Base-by-base conservation (phyloP, 2,329 filamentous ascomycete genomes). In the Pyrenochaeta sp. region DNA sequence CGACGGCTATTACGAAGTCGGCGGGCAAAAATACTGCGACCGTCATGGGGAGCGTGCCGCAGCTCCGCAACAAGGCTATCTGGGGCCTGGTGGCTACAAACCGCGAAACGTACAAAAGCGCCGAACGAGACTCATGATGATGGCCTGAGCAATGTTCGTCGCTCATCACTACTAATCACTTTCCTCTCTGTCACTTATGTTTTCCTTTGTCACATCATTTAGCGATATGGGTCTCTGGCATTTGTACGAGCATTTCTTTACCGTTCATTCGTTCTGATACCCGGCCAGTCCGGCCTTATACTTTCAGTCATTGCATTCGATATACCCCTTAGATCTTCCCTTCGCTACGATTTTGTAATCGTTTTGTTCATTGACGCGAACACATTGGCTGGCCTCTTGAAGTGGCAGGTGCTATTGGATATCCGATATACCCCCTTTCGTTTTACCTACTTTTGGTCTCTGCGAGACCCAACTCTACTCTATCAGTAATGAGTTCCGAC, bases 1-100 rank as follows among this genome's bases (percentile, higher is more conserved):
- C 17, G 89, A 94, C 39, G 94, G 95, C 57, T 98, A 98, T 74
- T 97, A 95, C 67, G 93, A 98, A 74, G 89, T 97, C 63, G 87
- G 86, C 35, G 91, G 91, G 20, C 83, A 81, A 39, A 86, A 90
- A 0, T 97, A 90, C 72, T 99, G 94, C 75, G 94, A 98, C 75
- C 86, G 88, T 39, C 92, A 98, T 72, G 93, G 92, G 4, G 88
- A 87, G 74, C 80, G 82, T 49, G 81, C 80, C n/a, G 78, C 77
- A 39, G 72, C 57, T 66, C 77, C 61, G 63, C 75, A 62, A 56
- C 75, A 64, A 58, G 75, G 56, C 63, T 71, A 63, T 52, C 74
- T 76, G 6, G 77, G 75, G 33, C 76, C 78, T 35, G 72, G 72
- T 48, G 66, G 64, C 45, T 66, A 68, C 37, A 69, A 57, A 63